Evolutionary conservation across 1,284 basidiomycete genomes (phyloP).

Genomic region (Rhodotorula sp.): DNA sequence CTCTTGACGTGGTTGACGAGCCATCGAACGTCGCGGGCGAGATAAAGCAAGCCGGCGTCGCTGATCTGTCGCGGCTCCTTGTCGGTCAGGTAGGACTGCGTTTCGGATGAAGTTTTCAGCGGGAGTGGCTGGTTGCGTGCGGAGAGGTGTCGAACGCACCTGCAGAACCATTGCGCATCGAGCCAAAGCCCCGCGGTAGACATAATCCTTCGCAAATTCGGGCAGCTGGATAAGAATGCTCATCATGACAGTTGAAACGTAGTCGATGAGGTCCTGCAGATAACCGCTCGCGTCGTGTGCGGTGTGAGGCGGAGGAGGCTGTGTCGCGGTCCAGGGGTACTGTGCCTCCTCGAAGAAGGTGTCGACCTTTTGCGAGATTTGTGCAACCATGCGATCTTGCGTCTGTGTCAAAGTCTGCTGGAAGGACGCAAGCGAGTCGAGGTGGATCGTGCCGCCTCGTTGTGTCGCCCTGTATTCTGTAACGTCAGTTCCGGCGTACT

Average conservation of each 20-base stretch:
- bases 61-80: constrained; percentile 77
- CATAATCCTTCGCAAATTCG: constrained; percentile 78
- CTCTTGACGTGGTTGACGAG: constrained; percentile 37
- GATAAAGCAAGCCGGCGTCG: constrained; percentile 63
- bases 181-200: constrained; percentile 77
- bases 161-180: constrained; percentile 85
- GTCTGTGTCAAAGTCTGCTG: constrained; percentile 67
- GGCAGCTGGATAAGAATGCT: constrained; percentile 74
- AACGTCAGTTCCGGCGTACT: neutral
- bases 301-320: constrained; percentile 18
- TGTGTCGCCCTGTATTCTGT: constrained; percentile 64
- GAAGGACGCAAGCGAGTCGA: constrained; percentile 69
- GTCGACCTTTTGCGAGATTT: constrained; percentile 90
- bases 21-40: constrained; percentile 43
- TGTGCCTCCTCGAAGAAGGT: constrained; percentile 93
- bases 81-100: constrained; percentile 76
- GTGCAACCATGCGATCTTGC: constrained; percentile 71
- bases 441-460: constrained; percentile 72
- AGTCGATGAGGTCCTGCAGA: constrained; percentile 90
- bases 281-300: constrained; percentile 74
- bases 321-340: constrained; percentile 77
- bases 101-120: too few species aligned
- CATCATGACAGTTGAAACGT: constrained; percentile 94
- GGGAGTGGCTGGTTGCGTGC: too few species aligned
- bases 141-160: constrained; percentile 54